These are phyloP conservation scores for Penicillium daleae DNA, from an alignment of 495 filamentous ascomycete species.

Conservation along the genomic window DNA sequence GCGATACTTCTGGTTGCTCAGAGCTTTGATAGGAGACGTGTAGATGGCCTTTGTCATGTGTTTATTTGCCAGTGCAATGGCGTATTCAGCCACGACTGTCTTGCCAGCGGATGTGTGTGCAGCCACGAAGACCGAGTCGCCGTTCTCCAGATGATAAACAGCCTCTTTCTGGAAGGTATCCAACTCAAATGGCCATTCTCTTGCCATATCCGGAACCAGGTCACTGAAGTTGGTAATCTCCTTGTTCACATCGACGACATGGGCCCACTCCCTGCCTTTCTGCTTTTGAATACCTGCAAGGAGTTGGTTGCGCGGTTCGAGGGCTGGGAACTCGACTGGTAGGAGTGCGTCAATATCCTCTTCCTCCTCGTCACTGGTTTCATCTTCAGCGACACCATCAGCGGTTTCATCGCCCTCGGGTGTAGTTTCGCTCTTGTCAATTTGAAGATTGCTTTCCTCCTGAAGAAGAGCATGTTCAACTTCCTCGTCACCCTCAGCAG, in stretches of 20 bases:
- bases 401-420: slow-evolving; percentile 43
- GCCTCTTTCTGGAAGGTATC: slow-evolving; percentile 99
- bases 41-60: slow-evolving; percentile 99
- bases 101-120: slow-evolving; percentile 98
- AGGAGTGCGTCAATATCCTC: slow-evolving; percentile 92
- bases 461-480: slow-evolving; percentile 77
- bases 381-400: slow-evolving; percentile 53
- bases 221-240: slow-evolving; percentile 90
- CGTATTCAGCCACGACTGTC: slow-evolving; percentile 97
- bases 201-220: slow-evolving; percentile 93
- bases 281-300: slow-evolving; percentile 70
- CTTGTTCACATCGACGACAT: slow-evolving; percentile 93
- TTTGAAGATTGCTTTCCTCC: slow-evolving; percentile 55
- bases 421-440: slow-evolving; percentile 36
- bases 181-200: slow-evolving; percentile 94
- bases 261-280: slow-evolving; percentile 88
- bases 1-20: slow-evolving; percentile 98
- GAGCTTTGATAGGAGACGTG: slow-evolving; percentile 96
- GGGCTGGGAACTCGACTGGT: slow-evolving; percentile 88
- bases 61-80: slow-evolving; percentile 90
- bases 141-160: slow-evolving; percentile 93
- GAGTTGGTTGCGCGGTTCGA: slow-evolving; percentile 83
- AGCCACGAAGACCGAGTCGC: slow-evolving; percentile 98
- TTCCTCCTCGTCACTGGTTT: slow-evolving; percentile 58
- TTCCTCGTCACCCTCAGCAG: slow-evolving; percentile 65